A percentile compares a stretch with the other conserved stretches of the same genome.
Evolutionary conservation across 73 alveolate genomes (phyloP).

Genomic region (Tetrahymena elliotti): DNA sequence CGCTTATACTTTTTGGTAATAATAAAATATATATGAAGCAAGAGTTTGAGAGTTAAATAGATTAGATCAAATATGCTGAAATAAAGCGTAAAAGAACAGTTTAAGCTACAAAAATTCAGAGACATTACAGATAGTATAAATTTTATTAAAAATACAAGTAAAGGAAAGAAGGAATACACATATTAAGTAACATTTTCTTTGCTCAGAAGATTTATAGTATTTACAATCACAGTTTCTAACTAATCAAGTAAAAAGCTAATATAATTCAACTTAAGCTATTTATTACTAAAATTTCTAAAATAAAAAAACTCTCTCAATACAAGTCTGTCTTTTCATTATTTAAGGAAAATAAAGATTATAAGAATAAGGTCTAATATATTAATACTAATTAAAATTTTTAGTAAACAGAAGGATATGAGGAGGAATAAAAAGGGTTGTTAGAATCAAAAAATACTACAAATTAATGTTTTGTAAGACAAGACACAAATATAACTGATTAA

Average conservation of each 20-base stretch:
- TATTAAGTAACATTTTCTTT: neutral
- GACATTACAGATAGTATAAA: neutral
- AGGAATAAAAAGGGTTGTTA: no score
- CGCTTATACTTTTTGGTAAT: constrained; percentile 12
- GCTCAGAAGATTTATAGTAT: neutral
- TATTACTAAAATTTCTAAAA: no score
- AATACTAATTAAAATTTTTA: no score
- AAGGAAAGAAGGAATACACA: neutral
- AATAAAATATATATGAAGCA: constrained; percentile 5
- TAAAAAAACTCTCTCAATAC: neutral
- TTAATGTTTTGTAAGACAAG: no score
- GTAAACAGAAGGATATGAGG: no score
- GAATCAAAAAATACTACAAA: no score
- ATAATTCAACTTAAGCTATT: no score
- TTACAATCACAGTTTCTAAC: neutral
- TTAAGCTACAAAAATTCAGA: neutral
- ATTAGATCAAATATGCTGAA: neutral
- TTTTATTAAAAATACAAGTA: neutral
- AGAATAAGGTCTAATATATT: neutral
- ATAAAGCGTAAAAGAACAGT: neutral
- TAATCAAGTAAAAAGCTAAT: neutral
- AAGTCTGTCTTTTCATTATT: neutral
- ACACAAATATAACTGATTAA: no score
- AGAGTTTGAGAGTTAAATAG: neutral
- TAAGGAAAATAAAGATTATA: neutral